phyloP scores from a whole-genome alignment of 805 yeast genomes.

The Cyberlindnera maclurae region DNA sequence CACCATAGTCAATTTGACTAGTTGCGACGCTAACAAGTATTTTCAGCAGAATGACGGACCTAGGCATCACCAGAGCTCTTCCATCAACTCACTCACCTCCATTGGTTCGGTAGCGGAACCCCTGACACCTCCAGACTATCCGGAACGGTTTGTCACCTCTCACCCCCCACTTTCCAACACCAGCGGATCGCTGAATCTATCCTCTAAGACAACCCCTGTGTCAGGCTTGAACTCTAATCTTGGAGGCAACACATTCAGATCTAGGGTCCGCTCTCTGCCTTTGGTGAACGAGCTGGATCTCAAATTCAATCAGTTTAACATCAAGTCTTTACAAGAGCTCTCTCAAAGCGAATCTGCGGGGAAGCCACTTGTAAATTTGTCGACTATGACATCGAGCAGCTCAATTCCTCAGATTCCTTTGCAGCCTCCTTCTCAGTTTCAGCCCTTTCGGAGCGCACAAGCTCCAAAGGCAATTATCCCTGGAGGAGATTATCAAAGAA shows the following conservation, averaged over 20 bases:
- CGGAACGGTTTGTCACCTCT: conserved; percentile 16
- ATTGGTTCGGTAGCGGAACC: conserved; percentile 42
- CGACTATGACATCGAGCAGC: conserved; percentile 3
- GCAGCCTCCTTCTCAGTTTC: conserved; percentile 5
- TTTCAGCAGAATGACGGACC: conserved; percentile 15
- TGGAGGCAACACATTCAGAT: conserved; percentile 23
- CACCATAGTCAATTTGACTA: too few relatives aligned
- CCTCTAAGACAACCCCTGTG: conserved; percentile 14
- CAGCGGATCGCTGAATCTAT: conserved; percentile 3
- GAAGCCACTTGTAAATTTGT: conserved; percentile 6
- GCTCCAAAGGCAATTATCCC: background rate
- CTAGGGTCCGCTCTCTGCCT: conserved; percentile 27
- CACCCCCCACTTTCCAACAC: conserved; percentile 16
- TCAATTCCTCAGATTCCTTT: conserved; percentile 21
- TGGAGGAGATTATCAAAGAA: background rate
- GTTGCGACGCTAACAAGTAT: conserved; percentile 5
- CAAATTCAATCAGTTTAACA: conserved; percentile 22
- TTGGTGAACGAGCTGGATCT: conserved; percentile 29
- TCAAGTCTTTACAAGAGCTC: conserved; percentile 17
- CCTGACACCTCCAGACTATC: conserved; percentile 40
- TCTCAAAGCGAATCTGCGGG: conserved; percentile 6
- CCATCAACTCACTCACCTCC: conserved; percentile 34
- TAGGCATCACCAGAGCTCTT: conserved; percentile 20
- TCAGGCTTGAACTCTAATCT: conserved; percentile 16
- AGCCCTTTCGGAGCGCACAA: background rate